Percentiles rank a stretch among this genome's conserved stretches.
Evolutionary conservation across 1,139 yeast genomes (phyloP).

Genomic region (Saccharomyces hybrid): DNA sequence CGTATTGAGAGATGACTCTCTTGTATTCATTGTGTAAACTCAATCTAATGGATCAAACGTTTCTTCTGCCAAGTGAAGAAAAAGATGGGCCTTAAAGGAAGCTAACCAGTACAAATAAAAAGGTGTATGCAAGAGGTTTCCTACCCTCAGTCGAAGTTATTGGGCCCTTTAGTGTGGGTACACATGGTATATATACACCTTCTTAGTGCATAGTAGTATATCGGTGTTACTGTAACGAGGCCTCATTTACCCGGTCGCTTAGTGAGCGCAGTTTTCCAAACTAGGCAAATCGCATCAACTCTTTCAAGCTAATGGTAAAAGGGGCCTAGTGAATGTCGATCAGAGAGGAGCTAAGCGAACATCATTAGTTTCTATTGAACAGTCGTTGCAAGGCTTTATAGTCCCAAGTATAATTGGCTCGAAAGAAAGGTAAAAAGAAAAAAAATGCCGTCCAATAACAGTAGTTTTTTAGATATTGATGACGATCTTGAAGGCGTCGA

Average conservation of each 20-base stretch:
- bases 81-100: background rate
- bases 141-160: background rate
- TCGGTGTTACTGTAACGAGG: background rate
- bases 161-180: background rate
- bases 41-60: background rate
- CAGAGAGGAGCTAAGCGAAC: background rate
- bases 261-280: background rate
- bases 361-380: background rate
- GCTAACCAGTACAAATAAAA: background rate
- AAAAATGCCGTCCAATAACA: background rate
- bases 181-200: background rate
- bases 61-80: background rate
- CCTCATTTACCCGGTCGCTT: background rate
- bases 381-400: background rate
- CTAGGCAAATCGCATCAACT: background rate
- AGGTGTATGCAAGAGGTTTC: background rate
- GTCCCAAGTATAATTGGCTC: background rate
- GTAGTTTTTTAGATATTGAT: constrained; percentile 4
- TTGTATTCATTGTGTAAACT: background rate
- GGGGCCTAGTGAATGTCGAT: background rate
- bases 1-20: background rate
- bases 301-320: background rate
- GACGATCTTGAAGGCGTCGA: constrained; percentile 21
- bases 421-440: background rate
- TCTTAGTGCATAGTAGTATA: background rate